phyloP scores from a whole-genome alignment of 805 yeast species.

The Schizosaccharomyces japonicus region DNA sequence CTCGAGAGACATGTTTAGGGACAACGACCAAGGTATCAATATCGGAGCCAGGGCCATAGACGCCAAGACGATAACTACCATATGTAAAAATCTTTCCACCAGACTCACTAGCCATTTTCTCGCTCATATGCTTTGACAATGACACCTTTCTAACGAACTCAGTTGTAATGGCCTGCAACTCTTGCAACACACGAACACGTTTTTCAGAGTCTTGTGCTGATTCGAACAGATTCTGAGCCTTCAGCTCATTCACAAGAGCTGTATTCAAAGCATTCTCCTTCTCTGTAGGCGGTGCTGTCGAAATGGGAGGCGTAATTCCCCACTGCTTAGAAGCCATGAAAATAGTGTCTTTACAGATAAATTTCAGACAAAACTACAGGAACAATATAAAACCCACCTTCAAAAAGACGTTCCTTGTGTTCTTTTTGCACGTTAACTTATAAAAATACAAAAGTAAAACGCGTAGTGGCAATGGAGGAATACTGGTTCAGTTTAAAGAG shows the following conservation, averaged over 20 bases:
- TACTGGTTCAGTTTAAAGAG: too few relatives aligned
- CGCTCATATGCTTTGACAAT: conserved; percentile 68
- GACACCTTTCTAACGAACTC: conserved; percentile 71
- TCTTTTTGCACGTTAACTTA: too few relatives aligned
- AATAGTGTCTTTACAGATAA: too few relatives aligned
- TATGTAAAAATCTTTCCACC: conserved; percentile 94
- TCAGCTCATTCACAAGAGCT: conserved; percentile 49
- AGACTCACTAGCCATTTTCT: conserved; percentile 91
- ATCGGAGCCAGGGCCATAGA: conserved; percentile 95
- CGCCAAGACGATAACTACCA: conserved; percentile 87
- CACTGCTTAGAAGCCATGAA: conserved; percentile 14
- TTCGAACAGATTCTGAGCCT: conserved; percentile 71
- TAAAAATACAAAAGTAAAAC: too few relatives aligned
- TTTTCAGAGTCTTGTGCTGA: conserved; percentile 50
- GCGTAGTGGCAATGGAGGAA: too few relatives aligned
- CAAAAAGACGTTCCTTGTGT: too few relatives aligned
- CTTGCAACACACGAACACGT: conserved; percentile 47
- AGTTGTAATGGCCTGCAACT: conserved; percentile 47
- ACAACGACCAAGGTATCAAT: conserved; percentile 91
- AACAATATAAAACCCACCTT: too few relatives aligned
- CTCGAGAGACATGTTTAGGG: conserved; percentile 81
- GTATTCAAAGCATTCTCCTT: conserved; percentile 59
- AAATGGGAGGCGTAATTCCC: conserved; percentile 68
- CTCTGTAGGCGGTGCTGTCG: conserved; percentile 62
- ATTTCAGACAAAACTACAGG: too few relatives aligned